Conservation (phyloP, 225 moss, liverwort and hornwort species). For the Marchantia paleacea region DNA sequence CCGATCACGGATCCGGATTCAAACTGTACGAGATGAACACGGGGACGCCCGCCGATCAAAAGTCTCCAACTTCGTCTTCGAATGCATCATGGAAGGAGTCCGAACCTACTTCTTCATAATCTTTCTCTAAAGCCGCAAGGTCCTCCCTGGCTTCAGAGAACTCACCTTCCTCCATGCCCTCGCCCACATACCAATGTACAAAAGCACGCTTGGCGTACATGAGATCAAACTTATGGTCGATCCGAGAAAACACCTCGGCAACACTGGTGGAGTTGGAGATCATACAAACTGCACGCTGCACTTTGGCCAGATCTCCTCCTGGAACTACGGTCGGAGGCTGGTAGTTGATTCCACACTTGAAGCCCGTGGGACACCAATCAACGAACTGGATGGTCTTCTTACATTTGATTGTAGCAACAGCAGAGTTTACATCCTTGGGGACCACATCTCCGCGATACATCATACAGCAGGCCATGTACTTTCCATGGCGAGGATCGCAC, state of each 20-base stretch:
- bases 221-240: conserved; percentile 32
- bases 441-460: conserved; percentile 32
- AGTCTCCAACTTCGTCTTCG: conserved; percentile 12
- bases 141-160: conserved; percentile 32
- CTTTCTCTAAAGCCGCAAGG: conserved; percentile 31
- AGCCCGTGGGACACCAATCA: conserved; percentile 32
- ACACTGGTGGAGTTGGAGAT: conserved; percentile 33
- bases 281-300: conserved; percentile 34
- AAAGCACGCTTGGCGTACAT: conserved; percentile 34
- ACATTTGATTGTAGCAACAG: conserved; percentile 25
- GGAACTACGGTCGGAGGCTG: conserved; percentile 32
- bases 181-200: conserved; percentile 34
- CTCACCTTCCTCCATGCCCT: conserved; percentile 33
- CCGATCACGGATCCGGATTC: no score
- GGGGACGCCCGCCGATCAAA: no score
- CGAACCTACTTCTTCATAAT: conserved; percentile 31
- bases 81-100: conserved; percentile 23
- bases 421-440: conserved; percentile 29
- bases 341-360: conserved; percentile 34
- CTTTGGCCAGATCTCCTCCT: conserved; percentile 32
- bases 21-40: no score
- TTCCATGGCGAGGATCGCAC: conserved; percentile 32
- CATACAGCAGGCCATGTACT: conserved; percentile 39
- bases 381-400: conserved; percentile 34
- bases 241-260: conserved; percentile 29